Evolutionary conservation across 1,139 yeast species (phyloP).

Genomic region (Blastobotrys indianensis): DNA sequence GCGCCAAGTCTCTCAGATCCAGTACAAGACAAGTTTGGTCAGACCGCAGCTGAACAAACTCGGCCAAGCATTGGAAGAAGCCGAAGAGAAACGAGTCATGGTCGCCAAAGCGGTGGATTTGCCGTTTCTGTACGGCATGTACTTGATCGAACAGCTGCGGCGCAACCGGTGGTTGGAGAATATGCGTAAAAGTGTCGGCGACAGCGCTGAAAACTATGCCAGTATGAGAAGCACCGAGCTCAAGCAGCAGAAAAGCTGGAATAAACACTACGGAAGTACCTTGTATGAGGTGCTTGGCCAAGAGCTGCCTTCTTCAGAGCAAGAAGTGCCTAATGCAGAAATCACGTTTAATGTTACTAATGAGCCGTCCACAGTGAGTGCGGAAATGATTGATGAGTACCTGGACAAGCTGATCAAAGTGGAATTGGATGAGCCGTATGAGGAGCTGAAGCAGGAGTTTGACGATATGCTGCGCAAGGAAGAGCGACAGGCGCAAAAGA

Average conservation of each 20-base stretch:
- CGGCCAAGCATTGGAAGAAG: constrained; percentile 31
- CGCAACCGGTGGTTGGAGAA: constrained; percentile 63
- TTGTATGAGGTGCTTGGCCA: constrained; percentile 8
- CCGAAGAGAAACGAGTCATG: constrained; percentile 41
- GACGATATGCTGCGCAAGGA: constrained; percentile 21
- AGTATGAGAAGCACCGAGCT: constrained; percentile 54
- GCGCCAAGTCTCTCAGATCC: constrained; percentile 28
- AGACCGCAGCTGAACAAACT: constrained; percentile 30
- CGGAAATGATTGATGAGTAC: constrained; percentile 19
- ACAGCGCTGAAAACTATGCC: constrained; percentile 56
- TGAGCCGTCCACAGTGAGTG: constrained; percentile 7
- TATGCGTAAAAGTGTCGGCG: constrained; percentile 45
- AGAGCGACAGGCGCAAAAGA: neutral
- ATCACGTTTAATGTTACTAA: constrained; percentile 3
- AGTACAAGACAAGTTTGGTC: constrained; percentile 28
- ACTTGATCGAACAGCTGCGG: constrained; percentile 63
- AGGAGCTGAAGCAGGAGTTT: constrained; percentile 23
- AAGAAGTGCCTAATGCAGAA: constrained; percentile 5
- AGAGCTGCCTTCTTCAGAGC: neutral
- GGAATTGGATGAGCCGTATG: constrained; percentile 23
- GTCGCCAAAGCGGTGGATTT: constrained; percentile 59
- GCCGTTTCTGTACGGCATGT: constrained; percentile 75
- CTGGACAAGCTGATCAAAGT: constrained; percentile 17
- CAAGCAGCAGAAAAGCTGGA: constrained; percentile 56
- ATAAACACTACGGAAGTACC: constrained; percentile 29